Base-by-base conservation (phyloP, 75 land plant genomes). In the Azolla pinnata region DNA sequence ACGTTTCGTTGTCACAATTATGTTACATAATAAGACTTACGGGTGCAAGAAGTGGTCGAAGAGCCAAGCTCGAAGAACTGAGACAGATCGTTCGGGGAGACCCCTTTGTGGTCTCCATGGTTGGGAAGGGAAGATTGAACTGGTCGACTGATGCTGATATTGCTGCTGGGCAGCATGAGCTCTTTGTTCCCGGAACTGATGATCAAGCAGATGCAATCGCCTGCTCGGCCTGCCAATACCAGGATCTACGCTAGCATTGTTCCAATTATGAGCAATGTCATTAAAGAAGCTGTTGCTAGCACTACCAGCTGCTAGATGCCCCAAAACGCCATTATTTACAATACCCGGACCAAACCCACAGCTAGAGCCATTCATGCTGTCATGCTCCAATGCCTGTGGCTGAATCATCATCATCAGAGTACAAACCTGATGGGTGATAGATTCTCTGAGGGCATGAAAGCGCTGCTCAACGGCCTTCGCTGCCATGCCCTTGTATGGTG, bases 401-500 rank as follows among this genome's bases (percentile, higher is more conserved):
- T 14, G 14, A 14, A 82, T 55, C 24, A 57, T 74, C 63, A 33
- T 72, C 53, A 65, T 63, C 3, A 74, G 44, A 16, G 58, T 44
- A 52, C 49, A 46, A 14, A 83, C 65, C 57, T 93, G 98, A 29
- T 71, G 72, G 2, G 70, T 18, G 1, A 88, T 81, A 18, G 90
- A 83, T 57, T 81, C 87, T 45, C 83, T 80, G 44, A 92, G 63
- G 47, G 74, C 80, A 67, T 82, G 65, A 68, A 92, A 92, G 34
- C 85, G 82, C 63, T 58, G 78, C 10, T 89, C 76, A 46, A 92
- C 74, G 20, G 89, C 75, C 67, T 74, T 74, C 20, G 82, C 62
- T 24, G 97, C 97, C 21, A 80, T 58, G 2, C 77, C 70, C 21
- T 82, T 75, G 68, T 88, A 92, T 5, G 97, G 80, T 17, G 67